Evolutionary conservation across 495 filamentous ascomycete species (phyloP).

Genomic region (Thermochaetoides thermophila): DNA sequence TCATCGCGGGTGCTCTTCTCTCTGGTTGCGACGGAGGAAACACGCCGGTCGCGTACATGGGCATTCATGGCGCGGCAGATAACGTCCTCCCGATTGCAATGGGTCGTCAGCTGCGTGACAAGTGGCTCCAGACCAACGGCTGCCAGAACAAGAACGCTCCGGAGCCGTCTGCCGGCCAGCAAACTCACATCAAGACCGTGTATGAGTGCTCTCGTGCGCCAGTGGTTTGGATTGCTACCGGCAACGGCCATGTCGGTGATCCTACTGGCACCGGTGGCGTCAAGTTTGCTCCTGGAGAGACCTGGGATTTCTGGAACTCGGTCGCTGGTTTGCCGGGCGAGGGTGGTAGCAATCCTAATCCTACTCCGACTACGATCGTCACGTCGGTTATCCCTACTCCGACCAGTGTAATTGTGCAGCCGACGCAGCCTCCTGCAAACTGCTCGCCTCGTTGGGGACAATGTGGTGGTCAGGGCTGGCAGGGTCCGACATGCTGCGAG

Average conservation of each 20-base stretch:
- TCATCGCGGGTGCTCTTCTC: constrained; percentile 22
- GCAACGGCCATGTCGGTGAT: constrained; percentile 11
- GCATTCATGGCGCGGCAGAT: constrained; percentile 28
- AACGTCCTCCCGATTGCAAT: constrained; percentile 21
- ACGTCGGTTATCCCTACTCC: not conserved
- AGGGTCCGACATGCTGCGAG: constrained; percentile 8
- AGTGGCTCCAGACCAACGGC: constrained; percentile 26
- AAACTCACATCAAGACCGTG: constrained; percentile 19
- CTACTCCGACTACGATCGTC: not conserved
- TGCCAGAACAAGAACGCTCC: constrained; percentile 20
- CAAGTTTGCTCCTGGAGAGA: constrained; percentile 8
- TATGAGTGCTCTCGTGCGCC: constrained; percentile 17
- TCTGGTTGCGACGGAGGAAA: constrained; percentile 26
- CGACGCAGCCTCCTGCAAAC: not conserved
- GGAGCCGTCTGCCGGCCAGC: constrained; percentile 17
- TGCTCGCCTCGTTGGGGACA: constrained; percentile 2
- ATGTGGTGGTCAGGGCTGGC: constrained; percentile 4
- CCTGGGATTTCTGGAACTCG: constrained; percentile 7
- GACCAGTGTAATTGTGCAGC: not conserved
- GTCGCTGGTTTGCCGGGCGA: not conserved
- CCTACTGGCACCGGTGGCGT: constrained; percentile 3
- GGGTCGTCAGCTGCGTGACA: constrained; percentile 24
- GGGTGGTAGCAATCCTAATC: not conserved
- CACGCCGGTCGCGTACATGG: constrained; percentile 27
- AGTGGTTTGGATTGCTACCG: constrained; percentile 12